Evolutionary conservation across 495 filamentous ascomycete species (phyloP), one percentile per base, ranked within the genome.

Genomic region (Podospora didyma): DNA sequence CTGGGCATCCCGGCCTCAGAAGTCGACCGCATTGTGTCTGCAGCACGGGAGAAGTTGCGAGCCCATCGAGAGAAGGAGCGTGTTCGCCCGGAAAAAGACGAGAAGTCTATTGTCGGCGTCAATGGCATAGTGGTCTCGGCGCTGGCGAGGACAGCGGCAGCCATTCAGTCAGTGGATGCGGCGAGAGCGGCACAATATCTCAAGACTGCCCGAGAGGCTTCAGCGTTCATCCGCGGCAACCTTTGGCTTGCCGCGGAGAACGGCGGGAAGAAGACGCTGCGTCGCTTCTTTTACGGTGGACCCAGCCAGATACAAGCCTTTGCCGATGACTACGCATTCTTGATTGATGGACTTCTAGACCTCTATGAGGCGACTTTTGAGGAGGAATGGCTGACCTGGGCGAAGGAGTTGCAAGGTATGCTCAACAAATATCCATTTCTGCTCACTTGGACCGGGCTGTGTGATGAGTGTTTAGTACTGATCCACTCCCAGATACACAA

Each of bases 251-350:
- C 70, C 1, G 73, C 73, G n/a, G n/a, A n/a, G n/a, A n/a, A n/a
- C 1, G 35, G 34, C 7, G 49, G 28, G 11, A 34, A 45, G 31
- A 84, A 83, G 24, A 78, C 79, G 3, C 71, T 97, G 41, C 86
- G 85, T 59, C 79, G 94, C 22, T 87, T 95, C 46, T 96, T 86
- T 66, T 84, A 86, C 26, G 84, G 92, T 59, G 88, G 86, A 14
- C 34, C 66, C 1, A 88, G 89, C 23, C 79, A 87, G 35, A 88
- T 86, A 0, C 77, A 77, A 5, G 94, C 83, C 1, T 96, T 97
- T 69, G 92, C 92, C 5, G 94, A 98, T 60, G 94, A 98, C 69
- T 98, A 97, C 69, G 92, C 94, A 2, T 96, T 89, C 69, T 64
- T 97, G 50, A 90, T 92, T 48, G 81, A 85, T 24, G 95, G 92